phyloP scores from a whole-genome alignment of 495 filamentous ascomycete genomes.

The Aspergillus homomorphus region DNA sequence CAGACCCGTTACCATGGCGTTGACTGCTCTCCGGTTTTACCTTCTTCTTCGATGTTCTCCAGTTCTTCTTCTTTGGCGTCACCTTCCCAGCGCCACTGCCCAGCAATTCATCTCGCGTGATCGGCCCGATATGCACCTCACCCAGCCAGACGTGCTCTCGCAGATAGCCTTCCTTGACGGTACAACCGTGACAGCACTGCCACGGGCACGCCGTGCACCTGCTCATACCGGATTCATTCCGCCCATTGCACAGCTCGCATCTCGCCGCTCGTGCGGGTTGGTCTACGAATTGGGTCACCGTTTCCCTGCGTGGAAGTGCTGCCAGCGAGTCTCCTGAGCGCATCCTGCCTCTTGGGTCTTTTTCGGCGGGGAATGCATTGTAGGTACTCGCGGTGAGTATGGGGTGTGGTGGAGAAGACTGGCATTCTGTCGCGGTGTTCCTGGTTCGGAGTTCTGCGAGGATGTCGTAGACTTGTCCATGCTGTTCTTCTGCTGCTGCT shows the following conservation, averaged over 20 bases:
- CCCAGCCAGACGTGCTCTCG: constrained; percentile 22
- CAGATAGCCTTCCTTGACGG: constrained; percentile 15
- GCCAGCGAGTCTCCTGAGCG: too few relatives aligned
- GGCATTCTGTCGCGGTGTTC: too few relatives aligned
- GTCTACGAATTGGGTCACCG: constrained; percentile 22
- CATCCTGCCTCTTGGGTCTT: too few relatives aligned
- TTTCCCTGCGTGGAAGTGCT: not conserved
- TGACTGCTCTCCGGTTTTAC: too few relatives aligned
- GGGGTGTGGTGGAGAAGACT: too few relatives aligned
- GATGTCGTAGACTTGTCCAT: too few relatives aligned
- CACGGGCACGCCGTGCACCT: constrained; percentile 44
- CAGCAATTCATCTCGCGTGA: not conserved
- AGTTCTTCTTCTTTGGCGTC: constrained; percentile 1
- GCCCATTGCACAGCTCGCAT: constrained; percentile 47
- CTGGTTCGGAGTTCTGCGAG: too few relatives aligned
- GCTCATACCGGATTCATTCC: constrained; percentile 43
- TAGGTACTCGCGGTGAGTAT: too few relatives aligned
- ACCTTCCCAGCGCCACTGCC: not conserved
- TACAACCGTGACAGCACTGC: constrained; percentile 45
- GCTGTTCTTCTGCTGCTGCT: too few relatives aligned
- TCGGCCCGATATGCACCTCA: constrained; percentile 10
- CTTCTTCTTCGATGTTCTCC: too few relatives aligned
- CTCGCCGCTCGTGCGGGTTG: constrained; percentile 48
- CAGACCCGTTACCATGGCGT: too few relatives aligned
- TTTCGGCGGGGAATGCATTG: too few relatives aligned